phyloP scores from a whole-genome alignment of 2,329 filamentous ascomycete genomes.

The Monilinia fructicola region DNA sequence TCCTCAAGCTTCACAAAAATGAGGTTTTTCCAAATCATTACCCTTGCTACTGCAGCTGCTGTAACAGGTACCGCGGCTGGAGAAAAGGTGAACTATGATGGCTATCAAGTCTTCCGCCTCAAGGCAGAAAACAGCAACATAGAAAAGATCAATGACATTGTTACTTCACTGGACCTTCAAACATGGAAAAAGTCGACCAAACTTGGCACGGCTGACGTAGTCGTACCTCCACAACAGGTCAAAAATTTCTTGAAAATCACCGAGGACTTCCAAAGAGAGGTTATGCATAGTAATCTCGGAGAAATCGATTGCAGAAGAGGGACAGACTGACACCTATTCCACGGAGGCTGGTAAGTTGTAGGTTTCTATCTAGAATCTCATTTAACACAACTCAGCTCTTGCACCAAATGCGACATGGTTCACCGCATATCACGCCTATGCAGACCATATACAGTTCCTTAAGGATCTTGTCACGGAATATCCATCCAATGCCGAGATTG shows the following conservation, averaged over 20 bases:
- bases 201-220: slow-evolving; percentile 43
- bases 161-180: slow-evolving; percentile 42
- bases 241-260: slow-evolving; percentile 43
- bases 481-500: slow-evolving; percentile 49
- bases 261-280: slow-evolving; percentile 39
- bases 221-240: slow-evolving; percentile 44
- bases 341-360: slow-evolving; percentile 22
- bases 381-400: slow-evolving; percentile 27
- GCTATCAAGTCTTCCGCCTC: slow-evolving; percentile 44
- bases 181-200: slow-evolving; percentile 41
- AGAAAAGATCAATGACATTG: slow-evolving; percentile 40
- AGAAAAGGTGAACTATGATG: slow-evolving; percentile 43
- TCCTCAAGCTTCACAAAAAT: slow-evolving; percentile 1
- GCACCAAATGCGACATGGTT: slow-evolving; percentile 49
- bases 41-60: not conserved
- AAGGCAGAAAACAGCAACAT: slow-evolving; percentile 42
- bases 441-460: slow-evolving; percentile 52
- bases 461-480: slow-evolving; percentile 48
- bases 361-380: slow-evolving; percentile 23
- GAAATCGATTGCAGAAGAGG: slow-evolving; percentile 45
- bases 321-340: slow-evolving; percentile 15
- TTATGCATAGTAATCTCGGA: slow-evolving; percentile 48
- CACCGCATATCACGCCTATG: slow-evolving; percentile 53
- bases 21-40: slow-evolving; percentile 15
- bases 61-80: not conserved